Percentiles rank a stretch among this genome's conserved stretches.
Evolutionary conservation across 495 filamentous ascomycete genomes (phyloP).

Genomic region (Tuber calosporum): DNA sequence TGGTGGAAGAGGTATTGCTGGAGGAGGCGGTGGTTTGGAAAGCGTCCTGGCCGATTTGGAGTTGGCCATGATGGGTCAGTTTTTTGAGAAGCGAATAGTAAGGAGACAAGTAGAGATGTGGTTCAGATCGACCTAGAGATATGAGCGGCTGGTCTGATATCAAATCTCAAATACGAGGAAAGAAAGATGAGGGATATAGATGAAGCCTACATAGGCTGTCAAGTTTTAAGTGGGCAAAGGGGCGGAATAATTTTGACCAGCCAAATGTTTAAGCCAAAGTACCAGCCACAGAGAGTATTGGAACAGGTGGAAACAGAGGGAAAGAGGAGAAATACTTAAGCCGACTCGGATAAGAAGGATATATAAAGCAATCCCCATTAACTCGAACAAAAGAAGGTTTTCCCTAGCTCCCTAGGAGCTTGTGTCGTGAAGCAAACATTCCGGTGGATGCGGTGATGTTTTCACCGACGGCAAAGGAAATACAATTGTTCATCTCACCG

Average conservation of each 20-base stretch:
- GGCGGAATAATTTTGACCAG: neutral
- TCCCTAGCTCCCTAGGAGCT: neutral
- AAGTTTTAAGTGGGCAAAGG: neutral
- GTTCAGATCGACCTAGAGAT: constrained; percentile 1
- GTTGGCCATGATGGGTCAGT: constrained; percentile 3
- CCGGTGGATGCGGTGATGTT: neutral
- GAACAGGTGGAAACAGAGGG: neutral
- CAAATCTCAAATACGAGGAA: constrained; percentile 2
- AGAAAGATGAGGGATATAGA: constrained; percentile 1
- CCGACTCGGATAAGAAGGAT: neutral
- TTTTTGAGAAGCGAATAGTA: neutral
- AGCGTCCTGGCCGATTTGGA: constrained; percentile 9
- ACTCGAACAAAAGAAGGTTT: neutral
- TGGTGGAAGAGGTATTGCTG: constrained; percentile 8
- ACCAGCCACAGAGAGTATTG: neutral
- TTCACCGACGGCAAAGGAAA: neutral
- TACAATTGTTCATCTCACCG: neutral
- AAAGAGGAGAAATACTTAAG: neutral
- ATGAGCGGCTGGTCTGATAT: neutral
- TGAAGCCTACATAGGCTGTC: neutral
- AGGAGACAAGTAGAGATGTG: constrained; percentile 3
- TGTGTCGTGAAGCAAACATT: neutral
- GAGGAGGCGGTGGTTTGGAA: constrained; percentile 4
- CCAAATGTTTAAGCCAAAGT: neutral
- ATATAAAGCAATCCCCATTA: neutral